Evolutionary conservation across 1,284 basidiomycete genomes (phyloP), one percentile per base, ranked within the genome.

Genomic region (Ganoderma sinense): DNA sequence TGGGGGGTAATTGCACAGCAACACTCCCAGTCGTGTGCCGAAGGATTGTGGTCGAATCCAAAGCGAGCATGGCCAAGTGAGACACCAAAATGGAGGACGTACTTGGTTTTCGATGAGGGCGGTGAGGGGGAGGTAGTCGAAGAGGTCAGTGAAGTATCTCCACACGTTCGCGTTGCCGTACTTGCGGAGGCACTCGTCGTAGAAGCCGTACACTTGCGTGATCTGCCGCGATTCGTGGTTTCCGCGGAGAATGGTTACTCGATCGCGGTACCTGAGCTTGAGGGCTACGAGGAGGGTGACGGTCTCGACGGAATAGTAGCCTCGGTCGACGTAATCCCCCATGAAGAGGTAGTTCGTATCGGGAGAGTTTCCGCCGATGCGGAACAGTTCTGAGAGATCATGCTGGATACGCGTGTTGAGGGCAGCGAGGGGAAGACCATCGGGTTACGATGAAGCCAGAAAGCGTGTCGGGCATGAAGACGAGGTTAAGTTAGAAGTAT

Each of bases 261-360:
- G 94, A 84, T 99, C 97, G 73, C 96, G 95, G 86, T 99, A 99
- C 78, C 98, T 93, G 72, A 99, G 88, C 86, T 99, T 99, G 82
- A 99, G 89, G 20, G 97, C 96, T 66, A 99, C 97, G 66, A 99
- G 93, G n/a, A 99, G 88, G 23, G 97, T 98, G 75, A 99, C 97
- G 1, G 97, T 99, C 85, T 99, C 97, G 66, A 99, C 98, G 20
- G 96, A 98, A 86, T 99, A 99, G 87, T 99, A 99, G 36, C 97
- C 97, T 79, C 98, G 92, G 86, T 99, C 98, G 76, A 99, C 98
- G 80, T 99, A 99, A 87, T 99, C 97, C 59, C 98, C 98, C 98
- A 99, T 99, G 87, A 99, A 99, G 76, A 99, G 94, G 84, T 99
- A 99, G 85, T 99, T 99, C 73, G 98, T 99, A 85, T 99, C 98